These are phyloP conservation scores for Coniochaeta hoffmannii DNA, from an alignment of 2,329 filamentous ascomycete genomes.

Conservation along the genomic window DNA sequence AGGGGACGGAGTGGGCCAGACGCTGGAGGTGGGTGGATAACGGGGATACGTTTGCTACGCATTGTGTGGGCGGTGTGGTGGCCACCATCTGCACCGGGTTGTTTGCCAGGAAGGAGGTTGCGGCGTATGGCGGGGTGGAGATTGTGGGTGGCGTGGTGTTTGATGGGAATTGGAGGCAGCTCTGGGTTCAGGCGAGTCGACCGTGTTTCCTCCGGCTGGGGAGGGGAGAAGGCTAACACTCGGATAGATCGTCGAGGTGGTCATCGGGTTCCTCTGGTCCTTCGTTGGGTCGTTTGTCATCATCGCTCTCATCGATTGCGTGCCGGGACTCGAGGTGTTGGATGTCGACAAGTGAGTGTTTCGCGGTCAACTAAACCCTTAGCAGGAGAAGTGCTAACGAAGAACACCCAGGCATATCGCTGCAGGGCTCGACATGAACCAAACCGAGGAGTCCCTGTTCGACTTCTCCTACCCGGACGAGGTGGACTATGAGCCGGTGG, in stretches of 20 bases:
- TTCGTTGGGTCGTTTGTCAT: slow-evolving; percentile 40
- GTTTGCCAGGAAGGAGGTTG: slow-evolving; percentile 42
- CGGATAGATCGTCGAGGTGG: slow-evolving; percentile 33
- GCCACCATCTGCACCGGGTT: slow-evolving; percentile 43
- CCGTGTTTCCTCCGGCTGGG: too few species aligned
- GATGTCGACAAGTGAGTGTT: slow-evolving; percentile 40
- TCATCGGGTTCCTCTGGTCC: slow-evolving; percentile 42
- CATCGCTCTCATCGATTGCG: slow-evolving; percentile 42
- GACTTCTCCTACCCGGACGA: slow-evolving; percentile 21
- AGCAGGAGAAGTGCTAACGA: slow-evolving; percentile 4
- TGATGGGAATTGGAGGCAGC: slow-evolving; percentile 41
- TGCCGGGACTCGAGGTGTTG: slow-evolving; percentile 44
- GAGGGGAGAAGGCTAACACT: not conserved
- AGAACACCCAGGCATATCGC: slow-evolving; percentile 31
- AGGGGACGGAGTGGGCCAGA: slow-evolving; percentile 40
- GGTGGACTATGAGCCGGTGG: slow-evolving; percentile 14
- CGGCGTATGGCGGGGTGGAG: slow-evolving; percentile 39
- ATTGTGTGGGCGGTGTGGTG: slow-evolving; percentile 42
- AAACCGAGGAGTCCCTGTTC: slow-evolving; percentile 39
- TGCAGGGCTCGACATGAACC: slow-evolving; percentile 39
- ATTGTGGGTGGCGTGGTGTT: slow-evolving; percentile 44
- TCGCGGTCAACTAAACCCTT: not conserved
- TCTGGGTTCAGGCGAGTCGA: slow-evolving; percentile 33
- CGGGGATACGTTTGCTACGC: slow-evolving; percentile 47
- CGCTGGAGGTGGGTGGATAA: slow-evolving; percentile 44